Base-by-base conservation (phyloP, 2,329 filamentous ascomycete genomes). In the Paracoccidioides lutzii region DNA sequence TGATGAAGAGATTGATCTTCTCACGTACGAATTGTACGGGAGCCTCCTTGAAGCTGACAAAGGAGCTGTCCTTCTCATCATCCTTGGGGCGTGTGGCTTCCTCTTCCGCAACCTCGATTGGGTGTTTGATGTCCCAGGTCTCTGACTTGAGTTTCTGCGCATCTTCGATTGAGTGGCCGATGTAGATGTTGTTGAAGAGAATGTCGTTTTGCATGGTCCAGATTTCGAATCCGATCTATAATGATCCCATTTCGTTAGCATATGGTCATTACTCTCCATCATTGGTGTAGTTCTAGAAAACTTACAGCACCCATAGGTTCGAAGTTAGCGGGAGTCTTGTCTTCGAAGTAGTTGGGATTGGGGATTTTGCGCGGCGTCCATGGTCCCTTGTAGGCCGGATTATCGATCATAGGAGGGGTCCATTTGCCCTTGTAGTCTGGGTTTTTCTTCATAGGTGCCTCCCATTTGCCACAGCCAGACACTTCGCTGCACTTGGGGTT, bases 181-280 rank as follows among this genome's bases (percentile, higher is more conserved):
- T 90, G 82, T 97, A 98, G 80, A 98, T 94, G 84, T 98, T 98
- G 83, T 97, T 89, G 67, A 98, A 97, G 67, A 96, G 85, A 66
- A 98, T 97, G 70, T 96, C 87, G 73, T 84, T 95, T 77, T 96
- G 91, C 93, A 98, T 98, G 67, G 93, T 97, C 93, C 93, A 98
- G 77, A 98, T 91, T 76, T 98, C 93, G 69, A 97, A 97, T 66
- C 93, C 93, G 76, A 97, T 90, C 87, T 90, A 68, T 22, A 50
- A 10, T 49, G 55, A 37, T 7, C 33, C 41, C 51, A 37, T 7
- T 35, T 41, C 51, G 58, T 65, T 57, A 59, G 40, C 52, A 64
- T 61, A 55, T 56, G 15, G 9, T 43, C 28, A 7, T 43, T 8
- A 9, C 10, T 44, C 4, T 45, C 22, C 43, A n/a, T 32, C 3